Evolutionary conservation across 225 moss, liverwort and hornwort species (phyloP), one percentile per base, ranked within the genome.

Genomic region (Straminergon stramineum): DNA sequence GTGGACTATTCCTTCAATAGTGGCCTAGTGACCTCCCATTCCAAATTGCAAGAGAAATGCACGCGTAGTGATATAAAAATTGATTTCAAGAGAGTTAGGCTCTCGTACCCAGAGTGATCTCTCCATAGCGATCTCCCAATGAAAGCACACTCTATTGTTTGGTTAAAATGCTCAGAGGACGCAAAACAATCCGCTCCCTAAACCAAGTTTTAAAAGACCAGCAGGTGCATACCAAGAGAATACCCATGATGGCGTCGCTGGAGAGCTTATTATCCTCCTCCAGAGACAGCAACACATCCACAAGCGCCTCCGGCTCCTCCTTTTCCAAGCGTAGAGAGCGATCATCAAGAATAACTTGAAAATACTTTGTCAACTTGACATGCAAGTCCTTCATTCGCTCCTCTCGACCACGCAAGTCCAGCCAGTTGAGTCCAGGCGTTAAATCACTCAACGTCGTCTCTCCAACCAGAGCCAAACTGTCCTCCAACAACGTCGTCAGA

Each of bases 221-320:
- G 30, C 17, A 83, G 32, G 67, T 20, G 63, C 88, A 61, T 91
- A 94, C 95, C 94, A 95, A 75, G 89, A 94, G 92, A 87, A 93
- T 82, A 76, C 95, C 94, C 95, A 93, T 94, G 37, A 95, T 89
- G 61, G 93, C 94, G 74, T 93, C 90, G 71, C 83, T 73, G 55
- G 95, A 89, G 63, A 95, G 90, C 63, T 88, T 86, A 55, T 93
- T 48, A 39, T 93, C 92, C 32, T 85, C 93, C 32, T 91, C 87
- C 27, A 94, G 71, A 48, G 86, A 87, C 89, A 95, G 82, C 84
- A 95, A 80, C 57, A 94, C 92, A 92, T 94, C 95, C 74, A 95
- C 86, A 65, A 94, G 74, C 55, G 91, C 86, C 87, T 86, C 87
- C 18, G 91, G 84, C 41, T 75, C 37, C 66, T 61, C n/a, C 30